phyloP scores from a whole-genome alignment of 2,329 filamentous ascomycete genomes.

The Claviceps cyperi region DNA sequence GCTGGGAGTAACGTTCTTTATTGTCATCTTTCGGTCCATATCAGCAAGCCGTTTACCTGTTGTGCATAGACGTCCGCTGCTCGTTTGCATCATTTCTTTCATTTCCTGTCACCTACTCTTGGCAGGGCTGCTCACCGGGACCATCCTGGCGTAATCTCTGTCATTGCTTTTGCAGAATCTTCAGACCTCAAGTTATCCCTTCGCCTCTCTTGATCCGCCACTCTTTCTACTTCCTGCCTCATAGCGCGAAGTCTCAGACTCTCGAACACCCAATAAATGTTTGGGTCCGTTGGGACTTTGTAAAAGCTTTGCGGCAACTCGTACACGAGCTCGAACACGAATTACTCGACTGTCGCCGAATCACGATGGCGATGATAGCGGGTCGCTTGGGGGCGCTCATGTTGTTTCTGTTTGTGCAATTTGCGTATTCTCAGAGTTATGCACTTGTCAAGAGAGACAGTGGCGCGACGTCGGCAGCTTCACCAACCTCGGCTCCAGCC shows the following conservation, averaged over 20 bases:
- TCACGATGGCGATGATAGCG: conserved; percentile 21
- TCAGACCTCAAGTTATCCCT: not conserved
- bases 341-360: conserved; percentile 1
- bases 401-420: conserved; percentile 23
- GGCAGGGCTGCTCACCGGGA: not conserved
- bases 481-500: not conserved
- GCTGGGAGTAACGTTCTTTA: not conserved
- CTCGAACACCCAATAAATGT: conserved; percentile 8
- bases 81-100: not conserved
- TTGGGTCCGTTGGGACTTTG: conserved; percentile 7
- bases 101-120: not conserved
- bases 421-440: conserved; percentile 20
- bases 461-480: conserved; percentile 4
- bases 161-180: not conserved
- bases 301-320: conserved; percentile 9
- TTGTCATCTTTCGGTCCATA: not conserved
- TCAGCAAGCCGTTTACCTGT: not conserved
- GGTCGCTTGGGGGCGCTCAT: conserved; percentile 23
- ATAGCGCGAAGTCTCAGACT: not conserved
- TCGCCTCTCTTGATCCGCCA: not conserved
- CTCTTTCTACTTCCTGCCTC: not conserved
- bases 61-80: not conserved
- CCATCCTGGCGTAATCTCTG: not conserved
- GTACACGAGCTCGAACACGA: conserved; percentile 3
- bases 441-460: conserved; percentile 21